phyloP scores from a whole-genome alignment of 768 basidiomycete species.

The Leccinum aurantiacum region DNA sequence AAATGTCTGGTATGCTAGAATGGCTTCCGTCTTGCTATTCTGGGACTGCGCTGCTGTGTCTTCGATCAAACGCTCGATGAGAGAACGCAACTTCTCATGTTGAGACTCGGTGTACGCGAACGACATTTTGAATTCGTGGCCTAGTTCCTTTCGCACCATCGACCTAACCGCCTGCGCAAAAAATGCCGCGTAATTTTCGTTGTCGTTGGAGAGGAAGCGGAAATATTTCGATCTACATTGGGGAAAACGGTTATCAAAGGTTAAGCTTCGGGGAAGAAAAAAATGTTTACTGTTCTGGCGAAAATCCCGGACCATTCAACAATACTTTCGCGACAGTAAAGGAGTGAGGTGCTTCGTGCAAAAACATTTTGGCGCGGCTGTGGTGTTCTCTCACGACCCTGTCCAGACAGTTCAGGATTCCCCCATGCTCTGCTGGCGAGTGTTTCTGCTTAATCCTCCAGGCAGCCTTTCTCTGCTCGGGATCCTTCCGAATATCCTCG shows the following conservation, averaged over 20 bases:
- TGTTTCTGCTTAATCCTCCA: background rate
- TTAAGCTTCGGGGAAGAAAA: no score
- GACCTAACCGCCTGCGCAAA: slow-evolving; percentile 4
- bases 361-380: background rate
- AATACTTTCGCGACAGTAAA: slow-evolving; percentile 2
- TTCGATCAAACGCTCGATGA: background rate
- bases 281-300: no score
- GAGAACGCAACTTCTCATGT: background rate
- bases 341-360: background rate
- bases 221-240: background rate
- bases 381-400: background rate
- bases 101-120: background rate
- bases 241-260: no score
- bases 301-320: background rate
- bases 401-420: background rate
- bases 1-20: background rate
- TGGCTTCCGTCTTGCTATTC: background rate
- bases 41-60: background rate
- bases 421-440: background rate
- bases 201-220: background rate
- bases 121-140: background rate
- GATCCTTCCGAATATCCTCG: background rate
- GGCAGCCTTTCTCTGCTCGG: background rate
- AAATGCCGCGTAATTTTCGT: background rate
- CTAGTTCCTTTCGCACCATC: background rate